Percentiles rank a stretch among this genome's conserved stretches.
phyloP scores from a whole-genome alignment of 306 rosid genomes.

The Fragaria nilgerrensis region DNA sequence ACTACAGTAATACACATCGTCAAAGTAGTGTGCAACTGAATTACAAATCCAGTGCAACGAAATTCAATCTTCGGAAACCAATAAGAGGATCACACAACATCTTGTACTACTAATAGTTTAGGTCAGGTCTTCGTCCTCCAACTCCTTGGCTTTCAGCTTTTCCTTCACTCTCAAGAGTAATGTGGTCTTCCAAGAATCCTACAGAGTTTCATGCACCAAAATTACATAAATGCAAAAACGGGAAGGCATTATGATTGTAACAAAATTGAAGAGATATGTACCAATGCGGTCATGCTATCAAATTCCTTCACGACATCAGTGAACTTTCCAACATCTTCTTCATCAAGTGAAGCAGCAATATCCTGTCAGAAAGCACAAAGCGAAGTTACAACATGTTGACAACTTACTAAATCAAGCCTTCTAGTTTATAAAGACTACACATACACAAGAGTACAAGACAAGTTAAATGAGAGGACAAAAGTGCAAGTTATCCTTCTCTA shows the following conservation, averaged over 20 bases:
- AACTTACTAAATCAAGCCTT: background rate
- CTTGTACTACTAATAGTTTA: slow-evolving; percentile 27
- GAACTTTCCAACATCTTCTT: slow-evolving; percentile 77
- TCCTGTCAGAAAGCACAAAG: slow-evolving; percentile 47
- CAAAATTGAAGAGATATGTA: slow-evolving; percentile 24
- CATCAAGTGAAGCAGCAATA: slow-evolving; percentile 76
- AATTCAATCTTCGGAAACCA: slow-evolving; percentile 37
- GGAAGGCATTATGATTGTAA: background rate
- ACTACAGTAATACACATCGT: slow-evolving; percentile 29
- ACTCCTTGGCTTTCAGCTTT: slow-evolving; percentile 91
- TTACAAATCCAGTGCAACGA: slow-evolving; percentile 27
- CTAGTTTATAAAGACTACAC: background rate
- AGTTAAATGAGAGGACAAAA: background rate
- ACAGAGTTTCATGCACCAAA: slow-evolving; percentile 17
- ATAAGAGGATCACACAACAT: slow-evolving; percentile 20
- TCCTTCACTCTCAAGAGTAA: slow-evolving; percentile 96
- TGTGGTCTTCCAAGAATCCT: slow-evolving; percentile 98
- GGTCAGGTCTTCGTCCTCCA: slow-evolving; percentile 88
- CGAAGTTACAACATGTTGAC: background rate
- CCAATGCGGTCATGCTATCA: slow-evolving; percentile 96
- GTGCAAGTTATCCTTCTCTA: background rate
- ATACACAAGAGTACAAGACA: background rate
- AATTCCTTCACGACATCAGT: slow-evolving; percentile 91
- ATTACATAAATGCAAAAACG: background rate
- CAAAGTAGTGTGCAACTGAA: slow-evolving; percentile 24